These are phyloP conservation scores for Diplodia sapinea DNA, from an alignment of 2,329 filamentous ascomycete species.

Conservation along the genomic window DNA sequence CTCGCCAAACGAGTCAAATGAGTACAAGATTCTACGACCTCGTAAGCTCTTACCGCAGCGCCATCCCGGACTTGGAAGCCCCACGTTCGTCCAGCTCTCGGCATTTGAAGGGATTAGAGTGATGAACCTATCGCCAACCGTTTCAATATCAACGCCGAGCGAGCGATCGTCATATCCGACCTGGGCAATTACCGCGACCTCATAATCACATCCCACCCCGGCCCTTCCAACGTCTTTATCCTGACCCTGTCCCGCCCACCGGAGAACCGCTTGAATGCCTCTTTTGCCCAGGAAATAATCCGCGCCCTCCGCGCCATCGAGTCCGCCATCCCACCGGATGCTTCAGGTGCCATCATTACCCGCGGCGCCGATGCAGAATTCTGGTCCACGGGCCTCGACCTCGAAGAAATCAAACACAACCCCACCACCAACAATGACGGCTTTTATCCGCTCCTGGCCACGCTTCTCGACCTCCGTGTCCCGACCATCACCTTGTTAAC, in stretches of 20 bases:
- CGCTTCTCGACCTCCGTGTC: conserved; percentile 56
- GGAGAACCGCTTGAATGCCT: conserved; percentile 60
- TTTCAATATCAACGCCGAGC: neutral
- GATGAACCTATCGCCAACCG: neutral
- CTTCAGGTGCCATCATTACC: conserved; percentile 50
- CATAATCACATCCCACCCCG: conserved; percentile 15
- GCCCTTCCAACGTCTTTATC: conserved; percentile 52
- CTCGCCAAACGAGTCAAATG: neutral
- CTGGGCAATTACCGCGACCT: conserved; percentile 16
- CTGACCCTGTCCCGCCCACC: conserved; percentile 61
- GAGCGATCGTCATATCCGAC: conserved; percentile 4
- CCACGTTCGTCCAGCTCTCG: neutral
- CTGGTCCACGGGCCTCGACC: conserved; percentile 47
- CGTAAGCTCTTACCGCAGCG: neutral
- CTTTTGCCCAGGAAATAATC: conserved; percentile 61
- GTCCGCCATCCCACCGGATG: conserved; percentile 42
- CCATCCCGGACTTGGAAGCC: too few relatives aligned
- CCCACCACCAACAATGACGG: conserved; percentile 63
- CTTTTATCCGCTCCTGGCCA: conserved; percentile 61
- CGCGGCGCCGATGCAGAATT: conserved; percentile 58
- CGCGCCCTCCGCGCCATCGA: conserved; percentile 57
- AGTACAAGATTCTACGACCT: neutral
- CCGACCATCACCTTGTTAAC: conserved; percentile 57
- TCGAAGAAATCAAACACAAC: conserved; percentile 56
- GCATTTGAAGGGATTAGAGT: neutral